Evolutionary conservation across 768 basidiomycete species (phyloP), one percentile per base, ranked within the genome.

Genomic region (Lactarius evosmus): DNA sequence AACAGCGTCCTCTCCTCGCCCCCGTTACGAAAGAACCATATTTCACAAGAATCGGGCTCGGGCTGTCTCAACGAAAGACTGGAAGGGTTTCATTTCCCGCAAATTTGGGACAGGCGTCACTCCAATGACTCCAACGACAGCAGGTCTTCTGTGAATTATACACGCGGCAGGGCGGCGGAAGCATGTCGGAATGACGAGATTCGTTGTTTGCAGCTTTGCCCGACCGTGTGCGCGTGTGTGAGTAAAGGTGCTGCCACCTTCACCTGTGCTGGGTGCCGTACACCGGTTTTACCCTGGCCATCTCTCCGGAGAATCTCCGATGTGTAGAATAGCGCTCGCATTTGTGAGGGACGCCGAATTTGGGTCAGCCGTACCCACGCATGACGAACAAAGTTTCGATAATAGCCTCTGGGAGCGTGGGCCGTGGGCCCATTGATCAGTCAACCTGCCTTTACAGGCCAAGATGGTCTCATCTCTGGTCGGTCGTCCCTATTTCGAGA

Each of bases 131-230:
- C 59, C 64, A 65, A 56, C 49, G 44, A 34, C 58, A 29, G 40
- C 49, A 19, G 55, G 58, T 41, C 54, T 65, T 65, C 64, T 60
- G 55, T 65, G 64, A 61, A 65, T 38, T 30, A 30, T 50, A 25
- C 49, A 56, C 34, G 49, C 55, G 27, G 55, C 34, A 61, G 60
- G 59, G 56, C 63, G 59, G 56, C 63, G 63, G 63, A 61, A 65
- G 49, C 59, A 50, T 52, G 64, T 61, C 60, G 55, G 55, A 41
- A 61, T 61, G 46, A 46, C 40, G 55, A 65, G 64, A 61, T 57
- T 57, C 64, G 60, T 60, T 34, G 49, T 52, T 38, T 55, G 52
- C 40, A n/a, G 41, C 22, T 38, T 41, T 56, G 54, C 25, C 55
- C 33, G 38, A 64, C 41, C 34, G 49, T 44, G 40, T 34, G 17